Evolutionary conservation across 805 yeast species (phyloP), one percentile per base, ranked within the genome.

Genomic region (Pichia insulana): DNA sequence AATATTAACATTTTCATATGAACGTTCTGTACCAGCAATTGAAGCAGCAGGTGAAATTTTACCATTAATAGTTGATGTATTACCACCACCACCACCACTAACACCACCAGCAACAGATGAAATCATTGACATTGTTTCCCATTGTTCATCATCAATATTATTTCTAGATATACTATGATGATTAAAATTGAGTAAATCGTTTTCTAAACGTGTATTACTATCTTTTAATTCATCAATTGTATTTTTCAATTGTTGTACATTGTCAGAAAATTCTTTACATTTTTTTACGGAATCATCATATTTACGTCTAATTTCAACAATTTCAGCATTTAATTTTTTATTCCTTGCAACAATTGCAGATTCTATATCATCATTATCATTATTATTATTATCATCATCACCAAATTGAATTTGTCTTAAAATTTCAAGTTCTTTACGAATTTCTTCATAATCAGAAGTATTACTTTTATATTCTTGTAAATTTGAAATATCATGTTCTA

Each of bases 371-470:
- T 34, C 15, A 9, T 46, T 61, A 7, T 55, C 63, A 25, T 53
- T 62, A 19, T 62, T 67, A 3, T 58, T 67, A 13, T 63, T 48
- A n/a, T 43, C 52, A 25, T 45, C 51, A 19, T 48, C 54, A 3
- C 89, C 89, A 62, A 87, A 83, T 53, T 84, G 86, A 31, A 87
- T 80, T 48, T 80, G 79, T 56, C 82, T 78, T 46, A 88, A 58
- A 20, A 87, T 73, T 16, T 71, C 73, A 49, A 89, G 65, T 54
- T 89, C 96, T 39, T 76, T 73, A 57, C 86, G 87, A 37, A 88
- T 58, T 47, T 85, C 88, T 40, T 83, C 88, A 59, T 89, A 88
- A 56, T 88, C 96, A 2, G 70, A 63, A 40, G 78, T 74, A 27
- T 65, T 59, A 3, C 64, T 63, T 35, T 82, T 55, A 43, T 74